Conservation (phyloP, 306 rosid species). For the Hippophae gyantsensis region DNA sequence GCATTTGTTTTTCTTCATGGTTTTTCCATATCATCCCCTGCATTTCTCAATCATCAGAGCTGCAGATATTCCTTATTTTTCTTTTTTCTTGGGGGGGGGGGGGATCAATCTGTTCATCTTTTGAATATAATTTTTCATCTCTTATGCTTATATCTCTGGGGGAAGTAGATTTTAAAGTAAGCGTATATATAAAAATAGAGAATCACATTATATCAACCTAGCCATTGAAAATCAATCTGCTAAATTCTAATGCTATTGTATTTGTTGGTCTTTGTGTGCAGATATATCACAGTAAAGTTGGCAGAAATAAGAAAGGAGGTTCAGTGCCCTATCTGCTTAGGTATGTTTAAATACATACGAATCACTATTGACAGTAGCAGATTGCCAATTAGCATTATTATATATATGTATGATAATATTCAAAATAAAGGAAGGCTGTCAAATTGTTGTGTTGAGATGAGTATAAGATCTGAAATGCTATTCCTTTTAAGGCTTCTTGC, state of each 20-base stretch:
- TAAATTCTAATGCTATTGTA: slow-evolving; percentile 12
- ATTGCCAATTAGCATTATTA: slow-evolving; percentile 9
- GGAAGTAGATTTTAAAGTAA: background rate
- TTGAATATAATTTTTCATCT: background rate
- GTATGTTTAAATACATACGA: slow-evolving; percentile 23
- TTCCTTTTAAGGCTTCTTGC: background rate
- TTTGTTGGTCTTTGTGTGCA: slow-evolving; percentile 31
- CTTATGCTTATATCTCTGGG: background rate
- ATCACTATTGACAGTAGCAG: slow-evolving; percentile 1
- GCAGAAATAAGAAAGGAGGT: slow-evolving; percentile 64
- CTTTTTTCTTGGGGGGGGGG: background rate
- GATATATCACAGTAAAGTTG: slow-evolving; percentile 42
- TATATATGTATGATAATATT: background rate
- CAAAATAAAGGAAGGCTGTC: background rate
- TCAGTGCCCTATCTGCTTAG: slow-evolving; percentile 81
- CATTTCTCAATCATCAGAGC: too few relatives aligned
- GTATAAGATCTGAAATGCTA: background rate
- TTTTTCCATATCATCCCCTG: too few relatives aligned
- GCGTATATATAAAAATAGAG: background rate
- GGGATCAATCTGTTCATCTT: background rate
- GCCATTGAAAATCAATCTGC: slow-evolving; percentile 3
- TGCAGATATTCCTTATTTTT: background rate
- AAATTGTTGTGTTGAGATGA: background rate
- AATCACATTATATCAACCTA: slow-evolving; percentile 3
- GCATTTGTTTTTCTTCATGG: too few relatives aligned